phyloP scores from a whole-genome alignment of 371 early-diverging fungal genomes.

The Synchytrium microbalum region DNA sequence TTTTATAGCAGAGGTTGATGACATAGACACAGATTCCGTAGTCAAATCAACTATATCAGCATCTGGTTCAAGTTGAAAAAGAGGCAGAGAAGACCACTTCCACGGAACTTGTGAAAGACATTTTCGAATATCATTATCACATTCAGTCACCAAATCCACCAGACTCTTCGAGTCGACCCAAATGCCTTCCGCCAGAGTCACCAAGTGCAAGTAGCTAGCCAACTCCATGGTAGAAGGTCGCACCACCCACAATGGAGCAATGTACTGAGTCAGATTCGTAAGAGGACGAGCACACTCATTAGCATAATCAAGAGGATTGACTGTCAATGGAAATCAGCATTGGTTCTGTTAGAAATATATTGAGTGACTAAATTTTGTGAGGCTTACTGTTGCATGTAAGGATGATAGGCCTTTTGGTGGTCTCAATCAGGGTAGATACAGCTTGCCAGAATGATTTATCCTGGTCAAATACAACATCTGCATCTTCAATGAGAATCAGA shows the following conservation, averaged over 20 bases:
- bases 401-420: constrained; percentile 70
- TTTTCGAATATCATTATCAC: constrained; percentile 11
- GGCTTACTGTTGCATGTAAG: constrained; percentile 67
- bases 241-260: constrained; percentile 6
- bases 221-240: constrained; percentile 11
- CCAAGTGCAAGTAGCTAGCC: constrained; percentile 19
- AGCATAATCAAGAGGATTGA: constrained; percentile 11
- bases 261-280: background rate
- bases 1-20: background rate
- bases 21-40: background rate
- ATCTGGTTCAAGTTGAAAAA: background rate
- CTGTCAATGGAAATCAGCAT: background rate
- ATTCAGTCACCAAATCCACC: background rate
- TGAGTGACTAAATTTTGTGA: background rate
- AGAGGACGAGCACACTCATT: constrained; percentile 10
- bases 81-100: constrained; percentile 8
- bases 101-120: constrained; percentile 8
- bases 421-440: constrained; percentile 56
- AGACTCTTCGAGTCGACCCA: constrained; percentile 19
- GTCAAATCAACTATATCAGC: background rate
- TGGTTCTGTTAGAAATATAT: background rate
- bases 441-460: constrained; percentile 76
- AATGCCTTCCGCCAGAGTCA: constrained; percentile 11
- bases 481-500: constrained; percentile 73
- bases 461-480: constrained; percentile 71